Conservation (phyloP, 78 protist genomes). For the Chrysochromulina parva region DNA sequence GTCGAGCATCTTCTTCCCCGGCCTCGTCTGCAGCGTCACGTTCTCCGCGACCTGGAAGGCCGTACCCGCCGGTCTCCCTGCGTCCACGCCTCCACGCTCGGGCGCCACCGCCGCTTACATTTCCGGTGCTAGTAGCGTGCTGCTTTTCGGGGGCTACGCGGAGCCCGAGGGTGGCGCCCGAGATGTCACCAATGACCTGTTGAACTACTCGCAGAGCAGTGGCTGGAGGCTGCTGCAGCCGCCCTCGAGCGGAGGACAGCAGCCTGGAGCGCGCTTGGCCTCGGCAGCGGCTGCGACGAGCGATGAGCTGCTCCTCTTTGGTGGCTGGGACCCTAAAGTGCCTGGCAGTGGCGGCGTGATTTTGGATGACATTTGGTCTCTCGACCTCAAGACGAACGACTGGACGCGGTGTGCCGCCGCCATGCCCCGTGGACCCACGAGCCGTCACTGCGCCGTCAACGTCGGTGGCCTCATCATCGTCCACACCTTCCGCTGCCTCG, state of each 20-base stretch:
- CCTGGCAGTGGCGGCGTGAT: neutral
- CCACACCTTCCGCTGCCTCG: neutral
- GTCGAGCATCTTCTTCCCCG: too few relatives aligned
- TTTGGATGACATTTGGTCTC: neutral
- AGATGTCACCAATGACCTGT: neutral
- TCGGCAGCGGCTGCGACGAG: neutral
- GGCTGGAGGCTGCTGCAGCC: neutral
- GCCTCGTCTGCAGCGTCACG: too few relatives aligned
- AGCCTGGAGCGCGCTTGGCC: neutral
- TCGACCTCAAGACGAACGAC: neutral
- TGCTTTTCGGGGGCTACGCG: slow-evolving; percentile 16
- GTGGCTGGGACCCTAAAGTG: neutral
- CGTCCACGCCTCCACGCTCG: too few relatives aligned
- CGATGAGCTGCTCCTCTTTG: neutral
- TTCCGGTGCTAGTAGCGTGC: too few relatives aligned
- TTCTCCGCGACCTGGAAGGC: too few relatives aligned
- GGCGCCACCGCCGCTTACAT: too few relatives aligned
- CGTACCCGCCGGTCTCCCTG: too few relatives aligned
- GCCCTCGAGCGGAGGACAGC: neutral
- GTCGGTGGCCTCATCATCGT: neutral
- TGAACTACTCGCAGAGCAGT: neutral
- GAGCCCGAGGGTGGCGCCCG: neutral
- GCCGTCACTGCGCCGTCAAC: neutral
- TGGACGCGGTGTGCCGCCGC: neutral
- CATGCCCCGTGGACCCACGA: slow-evolving; percentile 5